Base-by-base conservation (phyloP, 2,329 filamentous ascomycete species). In the Tolypocladium tropicale region DNA sequence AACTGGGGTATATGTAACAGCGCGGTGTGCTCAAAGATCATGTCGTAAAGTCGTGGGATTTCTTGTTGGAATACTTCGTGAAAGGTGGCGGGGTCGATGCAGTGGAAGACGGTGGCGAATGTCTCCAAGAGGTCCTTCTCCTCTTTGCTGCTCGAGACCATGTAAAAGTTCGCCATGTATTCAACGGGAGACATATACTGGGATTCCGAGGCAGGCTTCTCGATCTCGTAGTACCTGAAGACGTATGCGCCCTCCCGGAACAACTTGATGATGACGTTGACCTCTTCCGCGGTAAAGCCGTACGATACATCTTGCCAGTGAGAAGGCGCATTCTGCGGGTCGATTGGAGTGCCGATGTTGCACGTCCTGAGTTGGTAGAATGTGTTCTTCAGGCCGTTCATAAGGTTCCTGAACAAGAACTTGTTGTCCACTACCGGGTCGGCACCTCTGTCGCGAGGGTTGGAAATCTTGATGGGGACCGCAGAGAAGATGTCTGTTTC, bases 31-130 rank as follows among this genome's bases (percentile, higher is more conserved):
- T 97, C 90, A 68, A 97, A 96, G 74, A 96, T 96, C 81, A 97
- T 93, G 60, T 96, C 88, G 70, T 99, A 97, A 39, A 99, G 83
- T 70, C 90, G 90, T 39, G 93, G 93, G 58, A 99, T 97, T 74
- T 97, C 94, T 58, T 92, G 90, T 68, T 96, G 90, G 70, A 99
- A 99, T 43, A 99, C 91, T 74, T 99, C 94, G 65, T 99, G 92
- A 68, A 99, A 99, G 0, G 93, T 96, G 12, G 95, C 94, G 2
- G 94, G 94, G 67, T 99, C 94, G 61, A 99, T 94, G 72, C 93
- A 95, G 69, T 99, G 94, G 68, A 99, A 99, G 32, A 99, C 92
- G 0, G 94, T 97, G 2, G 93, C 94, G 69, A 99, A 99, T 2
- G 90, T 95, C 75, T 99, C 95, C 7, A 99, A 79, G 10, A 99